These are phyloP conservation scores for Daldinia bambusicola DNA, from an alignment of 495 filamentous ascomycete genomes.

Conservation along the genomic window DNA sequence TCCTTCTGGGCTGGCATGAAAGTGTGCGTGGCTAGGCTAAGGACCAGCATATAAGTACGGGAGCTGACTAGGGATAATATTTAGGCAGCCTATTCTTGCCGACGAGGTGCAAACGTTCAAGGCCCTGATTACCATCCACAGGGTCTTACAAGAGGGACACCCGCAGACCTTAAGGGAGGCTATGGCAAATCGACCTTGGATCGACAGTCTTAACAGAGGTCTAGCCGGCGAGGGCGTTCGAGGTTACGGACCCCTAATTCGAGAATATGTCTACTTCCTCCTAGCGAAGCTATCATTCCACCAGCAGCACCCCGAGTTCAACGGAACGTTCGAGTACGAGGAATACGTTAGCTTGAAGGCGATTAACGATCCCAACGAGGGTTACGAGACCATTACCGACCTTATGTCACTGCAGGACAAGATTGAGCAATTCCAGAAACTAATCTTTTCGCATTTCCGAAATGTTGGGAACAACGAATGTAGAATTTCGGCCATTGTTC, in stretches of 20 bases:
- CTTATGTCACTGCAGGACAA: slow-evolving; percentile 97
- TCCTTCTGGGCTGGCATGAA: slow-evolving; percentile 99
- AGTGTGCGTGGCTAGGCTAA: slow-evolving; percentile 70
- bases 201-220: slow-evolving; percentile 90
- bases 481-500: slow-evolving; percentile 91
- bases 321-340: slow-evolving; percentile 98
- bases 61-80: slow-evolving; percentile 31
- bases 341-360: slow-evolving; percentile 98
- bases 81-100: slow-evolving; percentile 90
- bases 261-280: slow-evolving; percentile 94
- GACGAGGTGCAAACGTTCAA: slow-evolving; percentile 97
- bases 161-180: slow-evolving; percentile 87
- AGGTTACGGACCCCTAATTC: slow-evolving; percentile 91
- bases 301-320: slow-evolving; percentile 96
- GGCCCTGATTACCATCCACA: slow-evolving; percentile 90
- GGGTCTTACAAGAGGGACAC: slow-evolving; percentile 96
- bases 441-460: slow-evolving; percentile 96
- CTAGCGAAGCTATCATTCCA: slow-evolving; percentile 94
- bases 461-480: slow-evolving; percentile 93
- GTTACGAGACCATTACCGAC: slow-evolving; percentile 97
- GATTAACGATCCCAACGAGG: slow-evolving; percentile 98
- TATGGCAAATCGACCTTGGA: slow-evolving; percentile 86
- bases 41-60: not conserved
- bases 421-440: slow-evolving; percentile 97
- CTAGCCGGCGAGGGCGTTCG: slow-evolving; percentile 86